Conservation (phyloP, 1,139 yeast genomes). For the Kurtzmaniella natalensis region DNA sequence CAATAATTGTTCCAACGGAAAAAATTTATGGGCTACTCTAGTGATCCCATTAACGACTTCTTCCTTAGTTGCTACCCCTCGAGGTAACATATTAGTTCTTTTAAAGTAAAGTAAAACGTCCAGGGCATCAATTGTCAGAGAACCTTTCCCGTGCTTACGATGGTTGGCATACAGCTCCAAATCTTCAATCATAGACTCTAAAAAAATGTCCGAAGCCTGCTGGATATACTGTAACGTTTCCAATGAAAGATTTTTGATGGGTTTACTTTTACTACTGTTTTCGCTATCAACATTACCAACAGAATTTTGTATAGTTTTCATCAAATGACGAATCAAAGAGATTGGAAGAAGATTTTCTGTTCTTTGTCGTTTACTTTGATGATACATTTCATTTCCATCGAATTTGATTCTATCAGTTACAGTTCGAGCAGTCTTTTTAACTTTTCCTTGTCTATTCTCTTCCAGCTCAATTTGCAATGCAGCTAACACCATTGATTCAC, state of each 20-base stretch:
- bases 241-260: slow-evolving; percentile 8
- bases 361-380: background rate
- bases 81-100: slow-evolving; percentile 20
- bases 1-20: slow-evolving; percentile 36
- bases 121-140: slow-evolving; percentile 25
- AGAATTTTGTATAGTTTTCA: slow-evolving; percentile 7
- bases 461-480: background rate
- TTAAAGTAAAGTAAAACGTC: slow-evolving; percentile 35
- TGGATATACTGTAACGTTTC: slow-evolving; percentile 14
- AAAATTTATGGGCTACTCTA: slow-evolving; percentile 28
- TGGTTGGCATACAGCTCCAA: slow-evolving; percentile 33
- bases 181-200: slow-evolving; percentile 30
- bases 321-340: slow-evolving; percentile 9
- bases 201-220: slow-evolving; percentile 25
- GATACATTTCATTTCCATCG: background rate
- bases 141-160: slow-evolving; percentile 19
- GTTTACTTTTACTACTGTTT: slow-evolving; percentile 5
- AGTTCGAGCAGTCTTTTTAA: background rate
- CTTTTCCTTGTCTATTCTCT: too few relatives aligned
- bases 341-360: slow-evolving; percentile 6
- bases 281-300: too few relatives aligned
- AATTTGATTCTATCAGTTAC: background rate
- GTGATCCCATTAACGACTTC: slow-evolving; percentile 23
- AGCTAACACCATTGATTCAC: background rate
- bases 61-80: slow-evolving; percentile 14